A percentile compares a stretch with the other conserved stretches of the same genome.
These are phyloP conservation scores for Kregervanrija fluxuum DNA, from an alignment of 805 yeast genomes.

Conservation along the genomic window DNA sequence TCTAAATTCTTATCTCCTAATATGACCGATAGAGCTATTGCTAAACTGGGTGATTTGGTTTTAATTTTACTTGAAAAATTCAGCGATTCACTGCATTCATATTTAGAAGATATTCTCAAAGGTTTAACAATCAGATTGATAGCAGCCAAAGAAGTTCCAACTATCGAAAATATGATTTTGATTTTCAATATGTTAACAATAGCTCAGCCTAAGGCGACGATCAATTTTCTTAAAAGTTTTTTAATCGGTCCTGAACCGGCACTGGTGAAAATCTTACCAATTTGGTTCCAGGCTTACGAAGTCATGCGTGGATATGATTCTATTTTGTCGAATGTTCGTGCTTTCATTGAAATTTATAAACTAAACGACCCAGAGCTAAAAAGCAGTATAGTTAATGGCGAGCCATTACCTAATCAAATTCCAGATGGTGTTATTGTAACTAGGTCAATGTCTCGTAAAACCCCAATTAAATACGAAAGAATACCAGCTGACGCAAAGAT, in stretches of 20 bases:
- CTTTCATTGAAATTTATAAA: conserved; percentile 59
- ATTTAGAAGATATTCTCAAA: conserved; percentile 51
- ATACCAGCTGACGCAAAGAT: conserved; percentile 69
- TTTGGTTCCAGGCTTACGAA: conserved; percentile 82
- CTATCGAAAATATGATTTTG: conserved; percentile 68
- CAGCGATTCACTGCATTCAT: conserved; percentile 32
- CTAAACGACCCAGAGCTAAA: conserved; percentile 49
- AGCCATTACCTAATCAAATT: conserved; percentile 49
- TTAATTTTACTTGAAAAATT: conserved; percentile 25
- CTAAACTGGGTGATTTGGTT: conserved; percentile 56
- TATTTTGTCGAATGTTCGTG: conserved; percentile 60
- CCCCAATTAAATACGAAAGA: conserved; percentile 57
- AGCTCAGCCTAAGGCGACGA: conserved; percentile 52
- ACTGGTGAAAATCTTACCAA: conserved; percentile 52
- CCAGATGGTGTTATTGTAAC: conserved; percentile 63
- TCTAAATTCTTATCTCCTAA: conserved; percentile 65
- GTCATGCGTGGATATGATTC: conserved; percentile 71
- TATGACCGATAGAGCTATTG: conserved; percentile 73
- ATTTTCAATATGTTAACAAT: conserved; percentile 70
- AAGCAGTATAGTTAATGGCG: conserved; percentile 64
- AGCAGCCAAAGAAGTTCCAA: conserved; percentile 58
- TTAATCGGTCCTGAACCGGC: conserved; percentile 30
- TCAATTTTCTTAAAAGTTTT: conserved; percentile 49
- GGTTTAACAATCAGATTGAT: conserved; percentile 67
- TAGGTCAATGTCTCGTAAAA: conserved; percentile 68